A percentile compares a stretch with the other conserved stretches of the same genome.
Conservation (phyloP, 2,329 filamentous ascomycete genomes). For the Fusarium lyarnte region DNA sequence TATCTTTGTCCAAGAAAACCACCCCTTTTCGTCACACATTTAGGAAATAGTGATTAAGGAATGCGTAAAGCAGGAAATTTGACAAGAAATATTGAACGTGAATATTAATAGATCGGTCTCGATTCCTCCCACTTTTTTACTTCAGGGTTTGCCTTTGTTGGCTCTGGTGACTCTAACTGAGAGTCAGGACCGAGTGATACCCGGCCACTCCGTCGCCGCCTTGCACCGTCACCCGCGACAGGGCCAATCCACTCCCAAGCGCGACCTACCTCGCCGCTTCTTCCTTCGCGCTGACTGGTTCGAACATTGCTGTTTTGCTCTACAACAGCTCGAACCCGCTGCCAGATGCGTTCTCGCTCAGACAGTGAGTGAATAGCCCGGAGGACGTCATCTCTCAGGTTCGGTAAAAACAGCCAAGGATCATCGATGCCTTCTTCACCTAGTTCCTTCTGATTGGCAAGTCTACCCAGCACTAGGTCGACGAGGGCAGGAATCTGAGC, state of each 20-base stretch:
- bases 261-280: constrained; percentile 71
- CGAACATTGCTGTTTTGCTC: constrained; percentile 95
- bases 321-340: constrained; percentile 82
- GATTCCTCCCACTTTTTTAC: constrained; percentile 55
- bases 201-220: constrained; percentile 63
- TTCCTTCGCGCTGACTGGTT: constrained; percentile 73
- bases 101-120: constrained; percentile 53
- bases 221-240: constrained; percentile 55
- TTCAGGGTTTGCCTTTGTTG: constrained; percentile 37
- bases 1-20: constrained; percentile 24
- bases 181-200: constrained; percentile 57
- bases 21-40: constrained; percentile 11
- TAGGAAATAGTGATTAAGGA: constrained; percentile 28
- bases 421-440: constrained; percentile 75
- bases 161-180: constrained; percentile 47
- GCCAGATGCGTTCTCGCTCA: constrained; percentile 85
- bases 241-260: constrained; percentile 78
- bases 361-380: constrained; percentile 80
- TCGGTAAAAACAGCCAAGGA: constrained; percentile 84
- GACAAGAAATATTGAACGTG: constrained; percentile 1
- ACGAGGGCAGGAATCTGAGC: constrained; percentile 85
- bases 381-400: constrained; percentile 90
- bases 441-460: constrained; percentile 86
- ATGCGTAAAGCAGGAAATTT: not conserved
- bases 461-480: constrained; percentile 81